phyloP scores from a whole-genome alignment of 148 eudicot species.

The Amaranthus palmeri region DNA sequence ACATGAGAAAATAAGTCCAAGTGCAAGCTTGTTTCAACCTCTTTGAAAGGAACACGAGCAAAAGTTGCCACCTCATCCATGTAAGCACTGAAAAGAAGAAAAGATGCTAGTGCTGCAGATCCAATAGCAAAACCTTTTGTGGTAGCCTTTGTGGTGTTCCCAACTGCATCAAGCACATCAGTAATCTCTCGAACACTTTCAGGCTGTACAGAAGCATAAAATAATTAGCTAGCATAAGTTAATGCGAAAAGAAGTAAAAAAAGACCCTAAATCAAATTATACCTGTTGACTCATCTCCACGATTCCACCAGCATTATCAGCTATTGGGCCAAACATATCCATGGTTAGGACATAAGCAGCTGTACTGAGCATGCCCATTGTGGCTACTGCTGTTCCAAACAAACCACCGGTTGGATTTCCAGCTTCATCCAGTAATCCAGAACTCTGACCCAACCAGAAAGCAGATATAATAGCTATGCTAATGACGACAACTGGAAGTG shows the following conservation, averaged over 20 bases:
- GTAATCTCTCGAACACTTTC: conserved; percentile 97
- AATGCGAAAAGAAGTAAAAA: conserved; percentile 1
- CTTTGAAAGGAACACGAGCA: conserved; percentile 63
- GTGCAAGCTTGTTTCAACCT: conserved; percentile 41
- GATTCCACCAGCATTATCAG: conserved; percentile 99
- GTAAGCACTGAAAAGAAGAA: conserved; percentile 97
- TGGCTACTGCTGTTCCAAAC: conserved; percentile 99
- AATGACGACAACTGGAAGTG: conserved; percentile 94
- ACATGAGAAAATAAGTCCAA: conserved; percentile 18
- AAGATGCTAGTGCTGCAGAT: conserved; percentile 98
- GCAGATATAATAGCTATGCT: conserved; percentile 81
- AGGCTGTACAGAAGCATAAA: conserved; percentile 47
- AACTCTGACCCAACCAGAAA: conserved; percentile 92
- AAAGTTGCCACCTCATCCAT: conserved; percentile 98
- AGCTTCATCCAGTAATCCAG: conserved; percentile 87
- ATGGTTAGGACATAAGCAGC: conserved; percentile 98
- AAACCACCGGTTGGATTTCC: conserved; percentile 95
- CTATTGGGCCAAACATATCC: conserved; percentile 99
- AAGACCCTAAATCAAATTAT: conserved; percentile 10
- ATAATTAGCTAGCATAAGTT: conserved; percentile 16
- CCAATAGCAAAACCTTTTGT: conserved; percentile 99
- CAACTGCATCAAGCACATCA: conserved; percentile 96
- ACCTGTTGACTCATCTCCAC: conserved; percentile 99
- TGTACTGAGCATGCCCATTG: conserved; percentile 99
- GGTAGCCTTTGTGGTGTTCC: conserved; percentile 98